A percentile compares a stretch with the other conserved stretches of the same genome.
Evolutionary conservation across 2,329 filamentous ascomycete species (phyloP).

Genomic region (Alternaria alternata): DNA sequence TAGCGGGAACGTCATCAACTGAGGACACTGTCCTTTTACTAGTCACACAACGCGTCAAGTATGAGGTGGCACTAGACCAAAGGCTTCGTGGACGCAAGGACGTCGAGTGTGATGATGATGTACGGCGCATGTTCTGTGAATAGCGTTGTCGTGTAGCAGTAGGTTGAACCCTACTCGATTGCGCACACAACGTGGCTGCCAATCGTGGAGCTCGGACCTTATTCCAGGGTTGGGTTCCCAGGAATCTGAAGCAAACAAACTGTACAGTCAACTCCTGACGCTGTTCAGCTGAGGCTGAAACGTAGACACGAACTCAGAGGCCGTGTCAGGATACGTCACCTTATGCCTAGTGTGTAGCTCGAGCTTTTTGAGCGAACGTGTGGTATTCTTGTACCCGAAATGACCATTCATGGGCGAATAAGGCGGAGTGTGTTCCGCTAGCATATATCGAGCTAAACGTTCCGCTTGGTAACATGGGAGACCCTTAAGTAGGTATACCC

Average conservation of each 20-base stretch:
- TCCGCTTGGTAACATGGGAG: constrained; percentile 7
- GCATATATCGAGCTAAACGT: constrained; percentile 3
- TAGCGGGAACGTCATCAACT: neutral
- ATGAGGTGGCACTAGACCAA: neutral
- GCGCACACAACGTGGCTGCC: constrained; percentile 1
- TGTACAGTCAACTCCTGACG: neutral
- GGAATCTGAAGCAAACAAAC: neutral
- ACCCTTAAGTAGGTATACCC: constrained; percentile 8
- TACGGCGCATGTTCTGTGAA: neutral
- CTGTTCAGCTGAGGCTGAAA: neutral
- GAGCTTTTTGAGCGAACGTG: neutral
- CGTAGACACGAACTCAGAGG: neutral
- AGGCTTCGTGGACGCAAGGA: neutral
- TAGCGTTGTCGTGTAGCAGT: neutral
- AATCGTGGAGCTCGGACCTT: constrained; percentile 1
- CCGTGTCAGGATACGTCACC: neutral
- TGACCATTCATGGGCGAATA: neutral
- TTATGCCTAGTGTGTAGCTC: neutral
- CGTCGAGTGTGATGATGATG: neutral
- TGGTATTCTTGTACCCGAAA: neutral
- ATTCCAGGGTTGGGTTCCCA: neutral
- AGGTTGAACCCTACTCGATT: constrained; percentile 1
- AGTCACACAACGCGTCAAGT: neutral
- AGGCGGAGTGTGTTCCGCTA: constrained; percentile 12
- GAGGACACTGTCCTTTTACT: neutral